These are phyloP conservation scores for Paulinella micropora DNA, from an alignment of 78 protist genomes.

Conservation along the genomic window DNA sequence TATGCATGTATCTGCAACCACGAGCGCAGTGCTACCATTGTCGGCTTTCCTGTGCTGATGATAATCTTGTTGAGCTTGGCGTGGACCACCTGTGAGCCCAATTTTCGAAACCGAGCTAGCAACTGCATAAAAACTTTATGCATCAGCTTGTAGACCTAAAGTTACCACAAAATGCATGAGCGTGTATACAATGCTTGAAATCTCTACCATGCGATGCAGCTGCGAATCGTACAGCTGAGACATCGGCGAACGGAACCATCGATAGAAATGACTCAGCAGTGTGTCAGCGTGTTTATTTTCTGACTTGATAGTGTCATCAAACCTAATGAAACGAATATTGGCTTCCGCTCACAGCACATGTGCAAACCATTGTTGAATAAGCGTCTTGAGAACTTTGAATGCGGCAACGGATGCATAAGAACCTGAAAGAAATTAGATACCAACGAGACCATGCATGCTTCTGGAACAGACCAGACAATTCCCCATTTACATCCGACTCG, in stretches of 20 bases:
- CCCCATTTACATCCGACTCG: too few species aligned
- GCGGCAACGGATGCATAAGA: too few species aligned
- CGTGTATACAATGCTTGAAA: too few species aligned
- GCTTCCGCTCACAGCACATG: constrained; percentile 16
- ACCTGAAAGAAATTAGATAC: too few species aligned
- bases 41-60: constrained; percentile 44
- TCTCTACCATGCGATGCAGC: constrained; percentile 32
- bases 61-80: constrained; percentile 52
- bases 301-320: too few species aligned
- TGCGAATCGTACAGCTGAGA: constrained; percentile 56
- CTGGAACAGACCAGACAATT: too few species aligned
- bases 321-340: too few species aligned
- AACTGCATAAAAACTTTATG: constrained; percentile 58
- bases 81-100: constrained; percentile 49
- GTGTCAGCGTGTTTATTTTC: constrained; percentile 32
- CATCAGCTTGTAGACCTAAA: constrained; percentile 62
- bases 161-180: too few species aligned
- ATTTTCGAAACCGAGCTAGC: constrained; percentile 38
- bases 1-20: too few species aligned
- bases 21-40: too few species aligned
- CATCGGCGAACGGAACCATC: constrained; percentile 59
- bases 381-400: constrained; percentile 34
- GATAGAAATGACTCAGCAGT: constrained; percentile 54
- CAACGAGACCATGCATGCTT: too few species aligned
- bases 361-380: constrained; percentile 47